These are phyloP conservation scores for Cutaneotrichosporon cavernicola DNA, from an alignment of 1,284 basidiomycete genomes.

Conservation along the genomic window DNA sequence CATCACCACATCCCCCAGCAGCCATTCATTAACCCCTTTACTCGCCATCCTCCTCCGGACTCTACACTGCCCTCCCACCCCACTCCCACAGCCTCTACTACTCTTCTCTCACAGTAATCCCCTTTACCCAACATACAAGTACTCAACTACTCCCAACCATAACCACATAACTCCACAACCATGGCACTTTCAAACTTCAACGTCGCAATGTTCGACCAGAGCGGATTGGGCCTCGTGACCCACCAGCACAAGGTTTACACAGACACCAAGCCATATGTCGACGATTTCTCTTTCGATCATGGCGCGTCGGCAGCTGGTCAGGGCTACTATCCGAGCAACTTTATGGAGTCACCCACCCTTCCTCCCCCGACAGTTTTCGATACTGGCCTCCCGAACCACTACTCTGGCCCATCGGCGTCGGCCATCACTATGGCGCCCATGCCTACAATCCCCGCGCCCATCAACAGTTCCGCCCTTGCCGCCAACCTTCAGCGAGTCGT, in stretches of 20 bases:
- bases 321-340: background rate
- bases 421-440: constrained; percentile 4
- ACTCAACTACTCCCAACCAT: background rate
- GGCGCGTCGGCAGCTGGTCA: background rate
- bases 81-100: background rate
- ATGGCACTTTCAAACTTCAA: background rate
- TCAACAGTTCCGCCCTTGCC: background rate
- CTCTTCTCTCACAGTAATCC: background rate
- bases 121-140: background rate
- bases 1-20: background rate
- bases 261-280: background rate
- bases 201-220: background rate
- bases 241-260: constrained; percentile 15
- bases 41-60: background rate
- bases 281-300: constrained; percentile 10
- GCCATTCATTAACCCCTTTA: background rate
- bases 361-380: constrained; percentile 16
- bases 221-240: background rate
- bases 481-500: background rate
- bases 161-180: background rate
- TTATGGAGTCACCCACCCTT: constrained; percentile 16
- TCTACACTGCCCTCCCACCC: background rate
- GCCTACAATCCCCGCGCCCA: background rate
- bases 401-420: background rate
- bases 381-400: constrained; percentile 13